Percentiles rank a stretch among this genome's conserved stretches.
phyloP scores from a whole-genome alignment of 2,329 filamentous ascomycete genomes.

The Arthroderma uncinatum region DNA sequence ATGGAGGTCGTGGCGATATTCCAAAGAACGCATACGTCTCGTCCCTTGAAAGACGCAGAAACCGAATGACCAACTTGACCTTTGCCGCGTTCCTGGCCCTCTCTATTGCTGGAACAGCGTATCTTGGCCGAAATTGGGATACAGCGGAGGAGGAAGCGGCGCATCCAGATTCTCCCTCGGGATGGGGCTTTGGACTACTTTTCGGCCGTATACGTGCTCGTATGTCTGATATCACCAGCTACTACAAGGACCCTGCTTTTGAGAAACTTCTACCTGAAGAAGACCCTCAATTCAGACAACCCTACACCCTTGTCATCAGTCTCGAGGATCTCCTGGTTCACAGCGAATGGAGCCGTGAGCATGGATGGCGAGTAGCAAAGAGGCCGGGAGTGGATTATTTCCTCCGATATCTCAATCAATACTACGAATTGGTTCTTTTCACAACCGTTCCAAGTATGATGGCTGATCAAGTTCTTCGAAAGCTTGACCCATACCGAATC shows the following conservation, averaged over 20 bases:
- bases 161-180: constrained; percentile 63
- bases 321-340: constrained; percentile 90
- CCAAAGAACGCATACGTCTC: constrained; percentile 78
- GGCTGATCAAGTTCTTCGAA: constrained; percentile 78
- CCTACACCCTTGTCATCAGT: constrained; percentile 85
- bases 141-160: constrained; percentile 56
- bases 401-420: constrained; percentile 88
- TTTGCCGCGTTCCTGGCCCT: constrained; percentile 52
- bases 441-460: constrained; percentile 75
- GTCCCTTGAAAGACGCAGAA: constrained; percentile 72
- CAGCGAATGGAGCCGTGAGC: constrained; percentile 85
- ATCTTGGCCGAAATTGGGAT: constrained; percentile 82
- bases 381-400: constrained; percentile 95
- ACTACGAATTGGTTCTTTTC: constrained; percentile 96
- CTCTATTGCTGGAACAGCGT: constrained; percentile 51
- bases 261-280: constrained; percentile 69
- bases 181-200: constrained; percentile 64
- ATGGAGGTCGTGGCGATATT: constrained; percentile 49
- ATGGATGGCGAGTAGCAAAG: constrained; percentile 93
- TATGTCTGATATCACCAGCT: constrained; percentile 63
- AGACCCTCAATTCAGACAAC: constrained; percentile 67
- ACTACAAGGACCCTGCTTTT: constrained; percentile 94
- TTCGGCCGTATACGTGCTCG: constrained; percentile 71
- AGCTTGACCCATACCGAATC: constrained; percentile 89
- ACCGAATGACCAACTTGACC: constrained; percentile 62